These are phyloP conservation scores for Diospyros kaki DNA, from an alignment of 148 eudicot species.

Conservation along the genomic window DNA sequence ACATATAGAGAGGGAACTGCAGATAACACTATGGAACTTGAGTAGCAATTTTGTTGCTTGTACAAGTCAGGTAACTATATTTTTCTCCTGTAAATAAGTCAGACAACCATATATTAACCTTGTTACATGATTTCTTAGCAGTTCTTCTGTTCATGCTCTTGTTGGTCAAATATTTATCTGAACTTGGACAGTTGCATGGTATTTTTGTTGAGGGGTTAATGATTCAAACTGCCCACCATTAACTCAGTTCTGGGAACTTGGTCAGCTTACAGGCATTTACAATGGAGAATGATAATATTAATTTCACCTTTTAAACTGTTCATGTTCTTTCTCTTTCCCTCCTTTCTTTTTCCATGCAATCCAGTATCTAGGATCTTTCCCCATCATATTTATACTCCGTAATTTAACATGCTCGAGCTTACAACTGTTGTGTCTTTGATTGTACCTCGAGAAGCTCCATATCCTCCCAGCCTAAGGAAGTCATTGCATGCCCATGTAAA, in stretches of 20 bases:
- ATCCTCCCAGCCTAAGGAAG: constrained; percentile 1
- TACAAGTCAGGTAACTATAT: constrained; percentile 65
- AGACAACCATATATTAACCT: not conserved
- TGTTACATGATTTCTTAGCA: not conserved
- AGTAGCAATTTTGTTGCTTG: constrained; percentile 95
- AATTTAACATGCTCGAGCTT: not conserved
- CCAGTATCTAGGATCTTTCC: not conserved
- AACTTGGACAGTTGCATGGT: not conserved
- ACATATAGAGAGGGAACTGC: constrained; percentile 95
- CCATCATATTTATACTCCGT: not conserved
- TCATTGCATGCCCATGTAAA: not conserved
- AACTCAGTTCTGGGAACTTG: not conserved
- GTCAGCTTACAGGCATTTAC: not conserved
- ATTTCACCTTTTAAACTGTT: constrained; percentile 1
- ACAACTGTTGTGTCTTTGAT: not conserved
- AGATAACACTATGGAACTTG: constrained; percentile 96
- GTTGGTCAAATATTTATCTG: not conserved
- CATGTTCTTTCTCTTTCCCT: not conserved
- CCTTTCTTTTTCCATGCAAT: not conserved
- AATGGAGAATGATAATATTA: not conserved
- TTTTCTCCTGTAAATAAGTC: too few species aligned
- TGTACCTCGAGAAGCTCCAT: not conserved
- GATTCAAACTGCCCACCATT: not conserved
- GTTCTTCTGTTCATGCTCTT: not conserved
- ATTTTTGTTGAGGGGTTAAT: not conserved